Evolutionary conservation across 139 green algal species (phyloP).

Genomic region (Monoraphidium neglectum): DNA sequence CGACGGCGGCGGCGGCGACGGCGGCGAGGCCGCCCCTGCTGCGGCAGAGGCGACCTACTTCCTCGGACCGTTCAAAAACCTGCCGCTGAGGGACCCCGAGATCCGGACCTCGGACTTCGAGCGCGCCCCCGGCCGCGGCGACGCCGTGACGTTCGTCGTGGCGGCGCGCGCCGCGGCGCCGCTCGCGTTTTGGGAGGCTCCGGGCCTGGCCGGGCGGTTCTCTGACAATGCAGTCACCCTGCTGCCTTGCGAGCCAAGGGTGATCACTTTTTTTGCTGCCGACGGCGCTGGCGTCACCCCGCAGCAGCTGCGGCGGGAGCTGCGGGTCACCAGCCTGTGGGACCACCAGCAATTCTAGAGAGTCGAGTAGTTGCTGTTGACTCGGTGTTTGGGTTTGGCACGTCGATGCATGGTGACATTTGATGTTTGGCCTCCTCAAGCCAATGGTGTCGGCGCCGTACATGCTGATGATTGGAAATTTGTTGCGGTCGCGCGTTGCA

Average conservation of each 20-base stretch:
- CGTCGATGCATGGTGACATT: no score
- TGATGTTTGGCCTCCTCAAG: no score
- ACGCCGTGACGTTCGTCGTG: constrained; percentile 10
- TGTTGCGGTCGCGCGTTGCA: no score
- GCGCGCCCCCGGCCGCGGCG: neutral
- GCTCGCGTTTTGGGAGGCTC: constrained; percentile 15
- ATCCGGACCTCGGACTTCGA: neutral
- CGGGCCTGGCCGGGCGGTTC: constrained; percentile 38
- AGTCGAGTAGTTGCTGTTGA: no score
- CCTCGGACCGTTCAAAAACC: constrained; percentile 5
- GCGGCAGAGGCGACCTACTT: neutral
- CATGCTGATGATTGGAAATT: no score
- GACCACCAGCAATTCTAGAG: no score
- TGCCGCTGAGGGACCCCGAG: neutral
- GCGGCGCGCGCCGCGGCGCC: constrained; percentile 20
- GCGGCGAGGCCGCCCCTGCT: neutral
- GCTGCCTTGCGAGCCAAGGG: constrained; percentile 43
- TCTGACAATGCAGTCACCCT: constrained; percentile 43
- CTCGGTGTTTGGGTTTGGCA: no score
- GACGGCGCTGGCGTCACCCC: no score
- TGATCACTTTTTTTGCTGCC: constrained; percentile 25
- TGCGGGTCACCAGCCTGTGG: no score
- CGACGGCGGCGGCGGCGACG: neutral
- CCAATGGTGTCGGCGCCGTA: no score
- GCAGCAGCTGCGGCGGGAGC: no score